These are phyloP conservation scores for Taxawa tesnikishii DNA, from an alignment of 2,329 filamentous ascomycete species.

Conservation along the genomic window DNA sequence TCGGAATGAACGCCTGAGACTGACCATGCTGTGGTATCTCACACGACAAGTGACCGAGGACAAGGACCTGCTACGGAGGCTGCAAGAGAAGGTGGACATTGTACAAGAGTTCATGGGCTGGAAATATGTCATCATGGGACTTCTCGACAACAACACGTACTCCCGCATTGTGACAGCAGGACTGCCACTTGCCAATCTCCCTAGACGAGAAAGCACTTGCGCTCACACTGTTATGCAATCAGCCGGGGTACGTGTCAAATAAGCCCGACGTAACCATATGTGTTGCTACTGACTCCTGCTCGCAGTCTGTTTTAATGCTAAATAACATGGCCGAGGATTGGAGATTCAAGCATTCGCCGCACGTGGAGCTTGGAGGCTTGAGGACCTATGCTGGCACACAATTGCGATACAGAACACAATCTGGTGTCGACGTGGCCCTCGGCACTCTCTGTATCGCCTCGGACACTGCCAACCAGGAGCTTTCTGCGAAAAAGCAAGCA, in stretches of 20 bases:
- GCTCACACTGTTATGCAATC: constrained; percentile 26
- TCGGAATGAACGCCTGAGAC: constrained; percentile 23
- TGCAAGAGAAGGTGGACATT: constrained; percentile 31
- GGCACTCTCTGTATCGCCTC: constrained; percentile 34
- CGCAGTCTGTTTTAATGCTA: constrained; percentile 28
- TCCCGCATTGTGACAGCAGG: constrained; percentile 30
- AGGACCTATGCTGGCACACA: constrained; percentile 29
- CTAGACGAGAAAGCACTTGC: constrained; percentile 33
- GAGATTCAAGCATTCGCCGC: constrained; percentile 29
- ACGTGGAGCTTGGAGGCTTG: constrained; percentile 28
- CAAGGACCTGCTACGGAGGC: constrained; percentile 24
- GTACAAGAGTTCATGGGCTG: constrained; percentile 30
- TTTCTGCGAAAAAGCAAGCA: constrained; percentile 20
- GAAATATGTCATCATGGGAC: constrained; percentile 34
- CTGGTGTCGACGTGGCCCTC: constrained; percentile 26
- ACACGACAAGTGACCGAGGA: constrained; percentile 27
- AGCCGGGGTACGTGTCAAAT: no score
- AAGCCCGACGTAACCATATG: constrained; percentile 11
- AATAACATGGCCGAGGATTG: constrained; percentile 31
- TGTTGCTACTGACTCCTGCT: constrained; percentile 4
- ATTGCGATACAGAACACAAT: constrained; percentile 26
- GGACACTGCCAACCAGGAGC: constrained; percentile 17
- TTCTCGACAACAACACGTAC: constrained; percentile 31
- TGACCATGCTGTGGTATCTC: constrained; percentile 33
- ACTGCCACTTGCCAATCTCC: constrained; percentile 28